Base-by-base conservation (phyloP, 2,329 filamentous ascomycete genomes). In the Didymella arachidicola region DNA sequence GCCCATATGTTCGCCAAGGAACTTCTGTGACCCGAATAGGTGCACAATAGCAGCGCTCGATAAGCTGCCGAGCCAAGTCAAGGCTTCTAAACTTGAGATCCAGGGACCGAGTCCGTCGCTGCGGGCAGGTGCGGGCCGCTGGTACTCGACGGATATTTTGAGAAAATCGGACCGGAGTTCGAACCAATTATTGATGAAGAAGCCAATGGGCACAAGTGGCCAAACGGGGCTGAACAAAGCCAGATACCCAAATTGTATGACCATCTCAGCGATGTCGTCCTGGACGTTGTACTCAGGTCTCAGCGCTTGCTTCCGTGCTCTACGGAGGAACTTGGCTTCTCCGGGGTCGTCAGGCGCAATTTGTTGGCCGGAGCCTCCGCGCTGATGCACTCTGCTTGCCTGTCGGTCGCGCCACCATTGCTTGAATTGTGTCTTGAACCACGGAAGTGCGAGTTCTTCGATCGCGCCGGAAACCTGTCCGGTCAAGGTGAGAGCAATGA, bases 101-200 rank as follows among this genome's bases (percentile, higher is more conserved):
- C 73, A 76, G 0, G 72, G 71, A 11, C 72, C 72, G 8, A 76
- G 71, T 5, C 71, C 70, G 39, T 75, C 72, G 44, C 65, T 69
- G 14, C 72, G 71, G 8, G 59, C 53, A 1, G 72, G 64, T 3
- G 66, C 56, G 2, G 73, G 73, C 4, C 73, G 61, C 45, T 73
- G 70, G 43, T 73, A 62, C 30, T 76, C 73, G 26, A 72, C 59
- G 30, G 69, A 71, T 18, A 76, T 74, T 39, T 76, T 76, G 34
- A 74, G 59, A 26, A 74, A 72, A 38, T 75, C 73, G 25, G 72
- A 72, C 2, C 73, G 70, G 14, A 75, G 61, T 42, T 76, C 73
- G 46, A 76, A 62, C 73, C 72, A 76, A 42, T 75, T 75, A 56
- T 75, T 75, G 58, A 76, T 68, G 41, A 76, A 69, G 55, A 76